Base-by-base conservation (phyloP, 306 rosid genomes). In the Cicer judaicum region DNA sequence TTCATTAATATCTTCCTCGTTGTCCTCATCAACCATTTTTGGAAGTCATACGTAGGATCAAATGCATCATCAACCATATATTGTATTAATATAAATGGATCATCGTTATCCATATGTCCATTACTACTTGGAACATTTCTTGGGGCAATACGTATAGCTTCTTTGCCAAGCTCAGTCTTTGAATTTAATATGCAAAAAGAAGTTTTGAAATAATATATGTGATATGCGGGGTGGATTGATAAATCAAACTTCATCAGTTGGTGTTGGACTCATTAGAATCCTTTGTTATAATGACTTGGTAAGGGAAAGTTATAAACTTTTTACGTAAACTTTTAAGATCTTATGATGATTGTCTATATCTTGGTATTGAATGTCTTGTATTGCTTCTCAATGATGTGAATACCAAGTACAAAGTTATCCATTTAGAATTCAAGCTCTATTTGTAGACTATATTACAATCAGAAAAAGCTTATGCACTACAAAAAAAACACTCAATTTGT, bases 311-410 rank as follows among this genome's bases (percentile, higher is more conserved):
- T 24, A 12, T 92, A 39, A 75, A 70, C 5, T 12, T 44, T 52
- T 80, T 92, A 0, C 79, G 94, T 36, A 92, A 88, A 61, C 78
- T 92, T 15, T 84, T 94, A 6, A 84, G 93, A 76, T 92, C 98
- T 71, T 92, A 90, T 2, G 92, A 92, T 83, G 91, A 92, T 73
- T 92, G 98, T 94, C 94, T 90, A 39, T 88, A 92, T 43, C 84
- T 88, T 80, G 96, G 91, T 10, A 87, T 92, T 2, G 89, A 92
- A 44, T 92, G 96, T 78, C 94, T 92, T 54, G 54, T 92, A 18
- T 67, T 85, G 19, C 96, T 92, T 60, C 93, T 92, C 82, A 88
- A 87, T 72, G 94, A 92, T 67, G 48, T 67, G 7, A 84, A 73
- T 36, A 88, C 94, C 3, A 82, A 96, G 85, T 84, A 84, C 87